phyloP scores from a whole-genome alignment of 192 early-diverging fungal genomes.

The Coemansia sp. region DNA sequence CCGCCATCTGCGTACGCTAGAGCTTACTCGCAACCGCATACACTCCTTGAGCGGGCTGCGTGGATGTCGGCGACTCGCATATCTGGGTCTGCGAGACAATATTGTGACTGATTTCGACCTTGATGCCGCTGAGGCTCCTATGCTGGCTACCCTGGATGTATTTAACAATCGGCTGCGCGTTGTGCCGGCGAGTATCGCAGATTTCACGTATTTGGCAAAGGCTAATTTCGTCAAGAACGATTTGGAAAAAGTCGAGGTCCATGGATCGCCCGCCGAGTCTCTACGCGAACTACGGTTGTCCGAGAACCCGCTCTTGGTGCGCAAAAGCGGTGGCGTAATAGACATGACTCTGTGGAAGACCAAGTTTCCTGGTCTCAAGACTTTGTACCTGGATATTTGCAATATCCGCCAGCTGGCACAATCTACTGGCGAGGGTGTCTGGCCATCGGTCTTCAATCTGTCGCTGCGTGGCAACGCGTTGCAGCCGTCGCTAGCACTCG shows the following conservation, averaged over 20 bases:
- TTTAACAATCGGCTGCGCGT: slow-evolving; percentile 52
- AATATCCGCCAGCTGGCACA: slow-evolving; percentile 39
- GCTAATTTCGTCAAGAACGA: slow-evolving; percentile 51
- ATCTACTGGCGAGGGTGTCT: background rate
- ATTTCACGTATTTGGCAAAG: slow-evolving; percentile 33
- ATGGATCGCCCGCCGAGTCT: slow-evolving; percentile 32
- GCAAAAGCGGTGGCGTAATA: slow-evolving; percentile 34
- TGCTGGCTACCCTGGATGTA: slow-evolving; percentile 45
- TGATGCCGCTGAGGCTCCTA: slow-evolving; percentile 34
- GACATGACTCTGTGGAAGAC: slow-evolving; percentile 37
- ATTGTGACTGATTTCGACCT: slow-evolving; percentile 41
- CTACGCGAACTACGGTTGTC: slow-evolving; percentile 53
- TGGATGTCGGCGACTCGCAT: slow-evolving; percentile 42
- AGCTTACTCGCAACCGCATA: slow-evolving; percentile 50
- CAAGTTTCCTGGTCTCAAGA: slow-evolving; percentile 49
- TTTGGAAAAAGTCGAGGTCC: slow-evolving; percentile 42
- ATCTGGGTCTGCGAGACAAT: slow-evolving; percentile 50
- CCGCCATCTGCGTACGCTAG: slow-evolving; percentile 45
- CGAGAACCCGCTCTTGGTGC: slow-evolving; percentile 50
- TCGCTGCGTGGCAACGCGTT: slow-evolving; percentile 50
- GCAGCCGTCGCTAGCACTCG: slow-evolving; percentile 36
- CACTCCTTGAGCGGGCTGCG: slow-evolving; percentile 33
- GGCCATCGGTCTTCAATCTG: slow-evolving; percentile 49
- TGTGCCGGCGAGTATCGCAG: slow-evolving; percentile 41
- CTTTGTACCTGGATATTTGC: slow-evolving; percentile 53